Evolutionary conservation across 2,329 filamentous ascomycete species (phyloP).

Genomic region (Exophiala oligosperma): DNA sequence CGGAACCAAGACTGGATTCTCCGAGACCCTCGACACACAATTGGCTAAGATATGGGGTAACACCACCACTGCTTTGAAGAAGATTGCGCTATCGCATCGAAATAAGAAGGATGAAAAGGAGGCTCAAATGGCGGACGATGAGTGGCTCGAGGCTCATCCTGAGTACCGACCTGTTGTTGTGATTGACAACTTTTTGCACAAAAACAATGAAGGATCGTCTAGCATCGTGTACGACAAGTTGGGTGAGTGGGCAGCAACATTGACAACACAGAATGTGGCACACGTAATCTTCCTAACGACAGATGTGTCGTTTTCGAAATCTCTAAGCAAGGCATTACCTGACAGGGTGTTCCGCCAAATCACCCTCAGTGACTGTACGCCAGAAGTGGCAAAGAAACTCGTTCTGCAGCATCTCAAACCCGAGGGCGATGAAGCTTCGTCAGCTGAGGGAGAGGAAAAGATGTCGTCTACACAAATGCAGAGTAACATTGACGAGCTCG

Average conservation of each 20-base stretch:
- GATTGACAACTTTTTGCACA: conserved; percentile 88
- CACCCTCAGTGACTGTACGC: conserved; percentile 80
- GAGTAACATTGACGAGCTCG: conserved; percentile 68
- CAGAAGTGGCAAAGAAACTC: conserved; percentile 83
- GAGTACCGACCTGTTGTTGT: conserved; percentile 80
- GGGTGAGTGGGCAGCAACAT: conserved; percentile 82
- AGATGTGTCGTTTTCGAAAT: conserved; percentile 85
- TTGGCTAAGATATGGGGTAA: conserved; percentile 87
- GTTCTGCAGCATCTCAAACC: conserved; percentile 76
- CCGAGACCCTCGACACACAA: conserved; percentile 86
- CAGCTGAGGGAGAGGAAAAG: conserved; percentile 39
- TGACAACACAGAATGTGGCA: conserved; percentile 84
- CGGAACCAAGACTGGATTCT: conserved; percentile 91
- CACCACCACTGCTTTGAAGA: conserved; percentile 74
- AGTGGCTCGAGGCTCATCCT: conserved; percentile 86
- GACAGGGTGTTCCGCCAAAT: conserved; percentile 89
- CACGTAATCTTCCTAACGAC: conserved; percentile 94
- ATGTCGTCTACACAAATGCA: conserved; percentile 49
- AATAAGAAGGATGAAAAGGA: conserved; percentile 70
- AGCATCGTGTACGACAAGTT: conserved; percentile 70
- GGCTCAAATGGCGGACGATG: conserved; percentile 71
- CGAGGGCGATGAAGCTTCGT: conserved; percentile 35
- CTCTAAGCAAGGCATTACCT: conserved; percentile 80
- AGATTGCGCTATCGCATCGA: conserved; percentile 69
- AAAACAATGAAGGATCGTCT: conserved; percentile 64